Conservation (phyloP, 1,284 basidiomycete species). For the Cystobasidium pallidum region DNA sequence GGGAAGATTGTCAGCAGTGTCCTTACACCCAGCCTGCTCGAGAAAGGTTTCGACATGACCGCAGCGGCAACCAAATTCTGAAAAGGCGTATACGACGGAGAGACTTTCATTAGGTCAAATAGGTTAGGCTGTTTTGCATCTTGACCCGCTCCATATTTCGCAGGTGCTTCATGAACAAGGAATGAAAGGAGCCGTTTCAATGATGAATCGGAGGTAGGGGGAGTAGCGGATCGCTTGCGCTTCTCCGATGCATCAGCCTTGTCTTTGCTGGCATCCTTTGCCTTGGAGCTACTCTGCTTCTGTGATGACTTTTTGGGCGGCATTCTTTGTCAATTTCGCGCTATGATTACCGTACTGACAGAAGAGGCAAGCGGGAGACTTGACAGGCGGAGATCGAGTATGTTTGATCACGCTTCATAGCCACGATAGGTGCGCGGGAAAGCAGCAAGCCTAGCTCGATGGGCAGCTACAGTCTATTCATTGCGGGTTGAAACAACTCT, state of each 20-base stretch:
- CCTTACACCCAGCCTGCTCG: conserved; percentile 24
- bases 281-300: not conserved
- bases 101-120: conserved; percentile 33
- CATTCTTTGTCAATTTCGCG: not conserved
- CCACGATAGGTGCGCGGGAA: too few species aligned
- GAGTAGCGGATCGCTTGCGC: conserved; percentile 29
- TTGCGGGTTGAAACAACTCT: too few species aligned
- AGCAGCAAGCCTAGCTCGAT: too few species aligned
- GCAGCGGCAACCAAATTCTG: conserved; percentile 30
- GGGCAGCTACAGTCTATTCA: too few species aligned
- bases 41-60: conserved; percentile 38
- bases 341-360: too few species aligned
- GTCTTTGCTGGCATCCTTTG: not conserved
- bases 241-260: conserved; percentile 3
- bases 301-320: conserved; percentile 2
- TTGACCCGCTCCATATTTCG: conserved; percentile 12
- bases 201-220: conserved; percentile 8
- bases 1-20: conserved; percentile 34
- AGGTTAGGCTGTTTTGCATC: conserved; percentile 38
- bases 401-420: too few species aligned
- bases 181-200: conserved; percentile 22
- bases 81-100: conserved; percentile 28
- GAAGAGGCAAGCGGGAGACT: not conserved
- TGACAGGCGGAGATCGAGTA: not conserved
- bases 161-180: conserved; percentile 21